These are phyloP conservation scores for Pulveroboletus sp. DNA, from an alignment of 768 basidiomycete genomes.

Conservation along the genomic window DNA sequence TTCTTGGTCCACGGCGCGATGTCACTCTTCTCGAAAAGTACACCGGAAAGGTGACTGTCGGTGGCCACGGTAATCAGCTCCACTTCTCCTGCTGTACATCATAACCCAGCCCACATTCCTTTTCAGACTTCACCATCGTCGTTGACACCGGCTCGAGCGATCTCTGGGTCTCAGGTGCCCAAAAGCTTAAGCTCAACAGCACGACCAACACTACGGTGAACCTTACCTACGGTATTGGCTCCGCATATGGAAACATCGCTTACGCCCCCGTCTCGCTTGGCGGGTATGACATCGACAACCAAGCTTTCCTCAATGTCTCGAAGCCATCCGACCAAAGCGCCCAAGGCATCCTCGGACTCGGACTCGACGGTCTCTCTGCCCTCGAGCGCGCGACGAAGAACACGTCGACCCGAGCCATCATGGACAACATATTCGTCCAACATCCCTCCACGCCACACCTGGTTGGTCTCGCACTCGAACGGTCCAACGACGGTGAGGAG, in stretches of 20 bases:
- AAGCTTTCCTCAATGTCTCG: conserved; percentile 24
- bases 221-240: conserved; percentile 38
- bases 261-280: conserved; percentile 36
- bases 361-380: conserved; percentile 21
- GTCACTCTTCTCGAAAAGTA: conserved; percentile 17
- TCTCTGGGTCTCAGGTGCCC: conserved; percentile 20
- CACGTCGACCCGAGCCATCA: conserved; percentile 24
- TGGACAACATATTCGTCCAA: conserved; percentile 38
- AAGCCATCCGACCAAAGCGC: conserved; percentile 10
- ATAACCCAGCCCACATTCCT: neutral
- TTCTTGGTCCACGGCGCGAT: no score
- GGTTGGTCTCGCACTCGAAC: conserved; percentile 40
- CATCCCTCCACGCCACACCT: conserved; percentile 33
- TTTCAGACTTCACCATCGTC: conserved; percentile 24
- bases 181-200: conserved; percentile 26
- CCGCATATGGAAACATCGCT: conserved; percentile 32
- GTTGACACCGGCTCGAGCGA: conserved; percentile 31
- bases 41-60: conserved; percentile 27
- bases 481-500: conserved; percentile 37
- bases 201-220: conserved; percentile 28
- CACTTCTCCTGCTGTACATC: neutral
- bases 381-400: conserved; percentile 19
- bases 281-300: conserved; percentile 26
- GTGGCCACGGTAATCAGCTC: conserved; percentile 22
- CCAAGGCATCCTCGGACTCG: conserved; percentile 27